Evolutionary conservation across 441 rosid genomes (phyloP), one percentile per base, ranked within the genome.

Genomic region (Pelargonium australe): DNA sequence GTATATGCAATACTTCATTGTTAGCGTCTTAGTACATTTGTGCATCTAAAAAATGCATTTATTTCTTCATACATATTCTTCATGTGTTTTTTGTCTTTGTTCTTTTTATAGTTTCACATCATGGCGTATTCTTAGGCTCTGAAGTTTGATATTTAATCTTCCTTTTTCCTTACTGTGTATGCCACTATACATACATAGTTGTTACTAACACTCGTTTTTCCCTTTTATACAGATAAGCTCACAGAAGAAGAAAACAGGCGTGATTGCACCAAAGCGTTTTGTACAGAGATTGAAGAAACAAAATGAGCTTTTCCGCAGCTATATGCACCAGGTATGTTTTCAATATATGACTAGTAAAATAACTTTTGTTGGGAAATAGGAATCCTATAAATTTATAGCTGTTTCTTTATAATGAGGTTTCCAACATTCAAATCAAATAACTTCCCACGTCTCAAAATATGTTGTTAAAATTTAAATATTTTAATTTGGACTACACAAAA

Each of bases 241-340:
- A 40, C 97, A 95, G 83, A 95, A 95, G 89, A 95, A 95, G 89
- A 95, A 92, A 82, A 95, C 99, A 0, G 96, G 99, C 69, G 97
- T 95, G 66, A 89, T 92, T 87, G 90, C 99, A 61, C 99, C 99
- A 58, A 95, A 92, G 83, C 90, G 99, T 63, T 95, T 95, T 55
- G 94, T 95, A 57, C 97, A 95, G 77, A 87, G 99, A 75, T 83
- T 95, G 85, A 95, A 91, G 85, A 95, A 95, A 81, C 99, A 95
- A 79, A 92, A 95, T 75, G 99, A 95, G 84, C 88, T 90, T 69
- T 95, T 95, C 79, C 90, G 99, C 43, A 92, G 99, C 78, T 95
- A 92, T 76, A 95, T 95, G 99, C 99, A 92, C 79, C 10, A 95
- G 98, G 99, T 92, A 69, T 55, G 53, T 65, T 20, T 69, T 68